Base-by-base conservation (phyloP, 192 early-diverging fungal genomes). In the Helicostylum pulchrum region DNA sequence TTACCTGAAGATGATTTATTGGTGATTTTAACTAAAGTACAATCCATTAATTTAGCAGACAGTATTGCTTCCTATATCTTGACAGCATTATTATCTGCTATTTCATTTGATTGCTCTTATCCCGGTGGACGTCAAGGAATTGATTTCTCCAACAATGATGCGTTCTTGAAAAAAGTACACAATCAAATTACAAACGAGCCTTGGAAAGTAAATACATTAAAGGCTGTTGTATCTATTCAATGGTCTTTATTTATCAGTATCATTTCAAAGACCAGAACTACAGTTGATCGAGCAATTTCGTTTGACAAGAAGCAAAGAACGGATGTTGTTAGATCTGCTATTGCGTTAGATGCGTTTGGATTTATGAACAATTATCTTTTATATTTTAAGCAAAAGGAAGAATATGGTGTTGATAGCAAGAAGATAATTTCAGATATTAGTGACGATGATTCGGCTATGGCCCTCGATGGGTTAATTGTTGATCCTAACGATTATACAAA, bases 311-410 rank as follows among this genome's bases (percentile, higher is more conserved):
- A 73, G 2, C 70, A 73, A 12, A 64, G 85, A 11, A 75, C 80
- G 47, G 58, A 58, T 45, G 75, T 85, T 19, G 79, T 80, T 5
- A 75, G 85, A 60, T 78, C 75, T 17, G 85, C 84, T 2, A 78
- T 85, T 14, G 67, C 70, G 23, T 71, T 76, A 52, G 72, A 81
- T 52, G 83, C 81, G 0, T 88, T 88, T 34, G 81, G 79, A 36
- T 88, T 89, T 68, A 83, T 85, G 19, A 80, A 78, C 21, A 77
- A 84, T 65, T 87, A 88, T 63, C 68, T 88, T 9, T 76, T 92
- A 17, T 78, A 77, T 12, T 83, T 81, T 62, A 66, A 68, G 61
- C 61, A 59, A 50, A 61, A 61, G 6, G 36, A 71, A 32, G 57
- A 21, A 7, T 32, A 61, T 20, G 31, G 20, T 32, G 43, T 26